Conservation (phyloP, 2,329 filamentous ascomycete species). For the Mycosphaerella sp. region DNA sequence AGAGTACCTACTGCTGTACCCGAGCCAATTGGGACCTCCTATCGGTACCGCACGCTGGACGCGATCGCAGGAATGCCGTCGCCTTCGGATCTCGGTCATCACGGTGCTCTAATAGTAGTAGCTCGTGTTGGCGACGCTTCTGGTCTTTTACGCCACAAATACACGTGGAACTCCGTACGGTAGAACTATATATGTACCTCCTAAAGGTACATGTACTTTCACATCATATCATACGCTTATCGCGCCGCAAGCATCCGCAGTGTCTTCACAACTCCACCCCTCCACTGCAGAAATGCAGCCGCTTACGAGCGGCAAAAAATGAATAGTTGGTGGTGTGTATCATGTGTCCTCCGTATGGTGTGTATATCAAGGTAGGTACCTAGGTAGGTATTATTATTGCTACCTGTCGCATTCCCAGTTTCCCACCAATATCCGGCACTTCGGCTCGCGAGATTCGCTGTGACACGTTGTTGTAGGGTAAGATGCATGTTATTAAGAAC, state of each 20-base stretch:
- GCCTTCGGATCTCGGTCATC: not conserved
- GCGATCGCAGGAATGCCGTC: not conserved
- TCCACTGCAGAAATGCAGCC: constrained; percentile 7
- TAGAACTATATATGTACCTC: not conserved
- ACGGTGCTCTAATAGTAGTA: too few species aligned
- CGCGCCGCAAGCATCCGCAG: constrained; percentile 4
- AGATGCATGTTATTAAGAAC: too few species aligned
- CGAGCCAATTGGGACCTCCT: not conserved
- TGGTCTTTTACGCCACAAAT: constrained; percentile 3
- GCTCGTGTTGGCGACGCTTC: constrained; percentile 11
- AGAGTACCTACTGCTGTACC: not conserved
- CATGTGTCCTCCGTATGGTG: not conserved
- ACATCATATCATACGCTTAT: not conserved
- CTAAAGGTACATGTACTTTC: too few species aligned
- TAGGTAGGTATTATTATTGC: too few species aligned
- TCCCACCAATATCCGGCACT: constrained; percentile 1
- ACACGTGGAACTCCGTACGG: constrained; percentile 5
- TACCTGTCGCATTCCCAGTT: constrained; percentile 10
- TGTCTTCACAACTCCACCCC: not conserved
- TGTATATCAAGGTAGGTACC: too few species aligned
- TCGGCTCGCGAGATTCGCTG: too few species aligned
- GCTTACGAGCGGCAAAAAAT: constrained; percentile 3
- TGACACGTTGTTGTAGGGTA: too few species aligned
- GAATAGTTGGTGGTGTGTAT: constrained; percentile 2
- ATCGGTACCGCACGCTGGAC: not conserved